These are phyloP conservation scores for Aspergillus sp. DNA, from an alignment of 2,329 filamentous ascomycete genomes.

Conservation along the genomic window DNA sequence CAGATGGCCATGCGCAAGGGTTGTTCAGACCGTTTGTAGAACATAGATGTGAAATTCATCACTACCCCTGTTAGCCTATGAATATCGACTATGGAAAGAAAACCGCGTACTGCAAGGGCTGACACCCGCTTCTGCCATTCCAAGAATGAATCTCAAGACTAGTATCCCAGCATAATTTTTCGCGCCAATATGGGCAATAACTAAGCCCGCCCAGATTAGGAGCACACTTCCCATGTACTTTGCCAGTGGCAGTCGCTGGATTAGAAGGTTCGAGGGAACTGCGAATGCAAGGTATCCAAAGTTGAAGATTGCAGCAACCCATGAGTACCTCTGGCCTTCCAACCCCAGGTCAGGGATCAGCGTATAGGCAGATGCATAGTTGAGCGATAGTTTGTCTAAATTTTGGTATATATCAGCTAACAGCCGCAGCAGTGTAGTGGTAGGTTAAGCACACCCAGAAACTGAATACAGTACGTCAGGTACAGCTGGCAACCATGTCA, in stretches of 20 bases:
- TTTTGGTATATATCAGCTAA: background rate
- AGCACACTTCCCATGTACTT: conserved; percentile 44
- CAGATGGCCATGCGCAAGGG: conserved; percentile 36
- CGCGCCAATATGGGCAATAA: conserved; percentile 39
- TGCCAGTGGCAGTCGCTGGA: conserved; percentile 46
- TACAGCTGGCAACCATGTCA: conserved; percentile 23
- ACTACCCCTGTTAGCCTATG: conserved; percentile 16
- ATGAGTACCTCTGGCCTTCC: conserved; percentile 45
- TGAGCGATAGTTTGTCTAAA: conserved; percentile 31
- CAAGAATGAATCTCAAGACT: conserved; percentile 49
- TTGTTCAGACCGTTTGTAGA: conserved; percentile 40
- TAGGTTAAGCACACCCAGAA: conserved; percentile 34
- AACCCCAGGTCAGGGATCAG: conserved; percentile 44
- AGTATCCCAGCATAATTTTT: conserved; percentile 45
- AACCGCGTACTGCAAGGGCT: conserved; percentile 29
- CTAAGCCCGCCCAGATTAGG: conserved; percentile 43
- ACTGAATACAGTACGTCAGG: conserved; percentile 49
- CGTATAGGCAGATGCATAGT: conserved; percentile 43
- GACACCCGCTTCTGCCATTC: conserved; percentile 42
- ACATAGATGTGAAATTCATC: conserved; percentile 40
- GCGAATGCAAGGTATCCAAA: conserved; percentile 42
- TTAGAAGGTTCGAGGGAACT: conserved; percentile 39
- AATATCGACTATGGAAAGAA: too few relatives aligned
- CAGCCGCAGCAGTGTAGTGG: too few relatives aligned
- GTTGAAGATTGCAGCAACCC: conserved; percentile 47